phyloP scores from a whole-genome alignment of 352 stramenopile genomes.

The Pythium pyrilobum region DNA sequence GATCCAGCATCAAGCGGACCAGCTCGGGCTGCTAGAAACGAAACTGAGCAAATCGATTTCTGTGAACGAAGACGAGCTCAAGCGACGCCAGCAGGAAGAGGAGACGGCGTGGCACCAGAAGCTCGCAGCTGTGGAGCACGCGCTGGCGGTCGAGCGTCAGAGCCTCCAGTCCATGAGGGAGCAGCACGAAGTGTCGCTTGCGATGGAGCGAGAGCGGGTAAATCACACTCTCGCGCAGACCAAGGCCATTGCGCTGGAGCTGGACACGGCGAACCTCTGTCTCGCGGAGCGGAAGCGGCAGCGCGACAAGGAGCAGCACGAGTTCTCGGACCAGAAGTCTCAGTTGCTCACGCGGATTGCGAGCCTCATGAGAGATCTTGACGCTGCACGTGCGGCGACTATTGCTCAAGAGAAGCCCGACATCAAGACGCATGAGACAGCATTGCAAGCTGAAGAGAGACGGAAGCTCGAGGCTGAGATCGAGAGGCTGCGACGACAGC shows the following conservation, averaged over 20 bases:
- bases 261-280: slow-evolving; percentile 69
- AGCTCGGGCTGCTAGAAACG: slow-evolving; percentile 37
- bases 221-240: slow-evolving; percentile 34
- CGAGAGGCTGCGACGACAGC: not conserved
- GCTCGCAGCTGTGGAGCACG: slow-evolving; percentile 47
- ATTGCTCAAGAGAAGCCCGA: not conserved
- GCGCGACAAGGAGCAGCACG: slow-evolving; percentile 29
- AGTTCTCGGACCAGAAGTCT: slow-evolving; percentile 24
- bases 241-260: slow-evolving; percentile 37
- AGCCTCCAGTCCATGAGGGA: slow-evolving; percentile 28
- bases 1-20: slow-evolving; percentile 35
- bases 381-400: not conserved
- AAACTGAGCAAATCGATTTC: slow-evolving; percentile 47
- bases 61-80: slow-evolving; percentile 43
- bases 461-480: not conserved
- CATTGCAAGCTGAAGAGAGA: not conserved
- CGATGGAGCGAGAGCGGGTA: slow-evolving; percentile 38
- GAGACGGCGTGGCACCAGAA: slow-evolving; percentile 61
- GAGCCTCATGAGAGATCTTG: slow-evolving; percentile 12
- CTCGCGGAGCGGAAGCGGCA: slow-evolving; percentile 64
- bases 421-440: too few relatives aligned
- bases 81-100: slow-evolving; percentile 31
- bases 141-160: slow-evolving; percentile 40
- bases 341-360: slow-evolving; percentile 20
- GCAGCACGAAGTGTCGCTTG: slow-evolving; percentile 29